A percentile compares a stretch with the other conserved stretches of the same genome.
Evolutionary conservation across 371 early-diverging fungal species (phyloP).

Genomic region (Chytridium lagenaria): DNA sequence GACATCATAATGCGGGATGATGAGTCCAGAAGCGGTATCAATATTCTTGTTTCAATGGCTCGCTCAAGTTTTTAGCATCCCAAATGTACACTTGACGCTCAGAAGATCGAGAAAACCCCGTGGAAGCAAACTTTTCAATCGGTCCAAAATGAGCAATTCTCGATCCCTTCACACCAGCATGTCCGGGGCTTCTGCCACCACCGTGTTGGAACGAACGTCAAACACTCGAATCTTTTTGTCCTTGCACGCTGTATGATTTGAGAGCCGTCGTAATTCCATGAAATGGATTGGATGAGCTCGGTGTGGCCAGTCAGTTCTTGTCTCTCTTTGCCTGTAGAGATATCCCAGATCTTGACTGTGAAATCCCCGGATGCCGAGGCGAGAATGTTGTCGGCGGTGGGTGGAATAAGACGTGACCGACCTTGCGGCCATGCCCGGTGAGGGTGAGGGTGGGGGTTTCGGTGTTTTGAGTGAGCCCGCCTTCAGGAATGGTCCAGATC

Average conservation of each 20-base stretch:
- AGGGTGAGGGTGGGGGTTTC: constrained; percentile 67
- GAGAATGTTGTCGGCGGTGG: constrained; percentile 91
- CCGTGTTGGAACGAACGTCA: constrained; percentile 85
- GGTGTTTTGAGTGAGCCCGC: constrained; percentile 61
- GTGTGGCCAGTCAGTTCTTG: constrained; percentile 89
- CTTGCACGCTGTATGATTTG: constrained; percentile 91
- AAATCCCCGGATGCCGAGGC: constrained; percentile 90
- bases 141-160: constrained; percentile 93
- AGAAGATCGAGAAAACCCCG: constrained; percentile 92
- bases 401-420: constrained; percentile 96
- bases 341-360: constrained; percentile 86
- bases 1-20: constrained; percentile 95
- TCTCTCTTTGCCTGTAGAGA: constrained; percentile 86
- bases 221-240: constrained; percentile 95
- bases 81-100: constrained; percentile 93
- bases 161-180: constrained; percentile 95
- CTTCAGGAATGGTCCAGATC: constrained; percentile 92
- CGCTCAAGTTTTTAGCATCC: constrained; percentile 74
- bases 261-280: constrained; percentile 89
- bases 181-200: constrained; percentile 85
- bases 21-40: constrained; percentile 90
- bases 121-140: constrained; percentile 81
- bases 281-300: constrained; percentile 90
- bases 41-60: constrained; percentile 83
- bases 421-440: constrained; percentile 61